Conservation (phyloP, 2,329 filamentous ascomycete genomes). For the Colletotrichum sp. region DNA sequence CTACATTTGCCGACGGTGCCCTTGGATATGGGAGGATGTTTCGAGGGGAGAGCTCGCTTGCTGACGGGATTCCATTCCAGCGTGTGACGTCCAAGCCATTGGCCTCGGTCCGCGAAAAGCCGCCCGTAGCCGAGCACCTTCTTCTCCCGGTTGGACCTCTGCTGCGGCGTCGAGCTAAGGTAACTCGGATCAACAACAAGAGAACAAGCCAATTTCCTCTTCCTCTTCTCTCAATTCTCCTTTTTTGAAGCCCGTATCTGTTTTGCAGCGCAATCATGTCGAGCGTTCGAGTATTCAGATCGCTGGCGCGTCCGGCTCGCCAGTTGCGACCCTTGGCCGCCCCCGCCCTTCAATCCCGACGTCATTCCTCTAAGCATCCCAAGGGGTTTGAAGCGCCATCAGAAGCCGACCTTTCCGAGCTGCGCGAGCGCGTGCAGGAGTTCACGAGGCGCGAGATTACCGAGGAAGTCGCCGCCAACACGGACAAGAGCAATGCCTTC, state of each 20-base stretch:
- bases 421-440: slow-evolving; percentile 85
- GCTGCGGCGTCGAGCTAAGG: slow-evolving; percentile 11
- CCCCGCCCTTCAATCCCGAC: slow-evolving; percentile 41
- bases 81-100: slow-evolving; percentile 20
- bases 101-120: slow-evolving; percentile 45
- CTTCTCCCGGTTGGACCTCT: slow-evolving; percentile 23
- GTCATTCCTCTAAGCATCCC: slow-evolving; percentile 65
- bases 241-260: background rate
- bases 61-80: slow-evolving; percentile 19
- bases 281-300: slow-evolving; percentile 42
- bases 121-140: slow-evolving; percentile 43
- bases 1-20: slow-evolving; percentile 28
- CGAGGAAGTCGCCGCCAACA: slow-evolving; percentile 79
- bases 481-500: slow-evolving; percentile 89
- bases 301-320: slow-evolving; percentile 37
- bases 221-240: background rate
- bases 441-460: slow-evolving; percentile 89
- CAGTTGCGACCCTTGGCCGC: slow-evolving; percentile 30
- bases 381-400: slow-evolving; percentile 72
- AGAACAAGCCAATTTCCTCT: slow-evolving; percentile 4
- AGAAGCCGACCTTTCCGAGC: slow-evolving; percentile 75
- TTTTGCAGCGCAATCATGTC: slow-evolving; percentile 36
- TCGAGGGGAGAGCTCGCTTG: slow-evolving; percentile 20
- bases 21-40: slow-evolving; percentile 2
- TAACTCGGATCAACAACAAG: slow-evolving; percentile 9